Evolutionary conservation across 2,329 filamentous ascomycete genomes (phyloP).

Genomic region (Fusarium praegraminearum): DNA sequence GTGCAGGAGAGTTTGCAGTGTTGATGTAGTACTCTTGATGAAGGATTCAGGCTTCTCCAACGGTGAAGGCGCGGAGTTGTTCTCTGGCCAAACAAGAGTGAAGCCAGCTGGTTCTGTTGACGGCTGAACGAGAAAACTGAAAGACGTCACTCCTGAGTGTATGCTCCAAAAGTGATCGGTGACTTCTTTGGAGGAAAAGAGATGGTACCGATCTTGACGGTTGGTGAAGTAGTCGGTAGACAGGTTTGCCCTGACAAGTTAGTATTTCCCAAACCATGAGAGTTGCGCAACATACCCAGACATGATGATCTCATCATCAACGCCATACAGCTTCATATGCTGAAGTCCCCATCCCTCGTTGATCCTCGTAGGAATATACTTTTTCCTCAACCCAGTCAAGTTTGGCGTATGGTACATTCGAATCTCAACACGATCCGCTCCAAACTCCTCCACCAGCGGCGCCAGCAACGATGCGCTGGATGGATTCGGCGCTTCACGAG

Average conservation of each 20-base stretch:
- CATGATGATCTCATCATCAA: conserved; percentile 95
- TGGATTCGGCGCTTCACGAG: conserved; percentile 85
- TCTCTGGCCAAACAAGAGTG: conserved; percentile 76
- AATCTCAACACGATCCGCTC: conserved; percentile 85
- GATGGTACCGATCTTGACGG: conserved; percentile 92
- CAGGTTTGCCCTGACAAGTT: conserved; percentile 75
- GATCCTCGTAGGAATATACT: conserved; percentile 85
- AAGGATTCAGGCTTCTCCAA: conserved; percentile 77
- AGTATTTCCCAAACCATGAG: conserved; percentile 2
- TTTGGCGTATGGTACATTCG: conserved; percentile 99
- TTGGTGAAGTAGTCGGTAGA: conserved; percentile 97
- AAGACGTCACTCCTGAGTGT: conserved; percentile 79
- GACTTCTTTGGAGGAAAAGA: conserved; percentile 83
- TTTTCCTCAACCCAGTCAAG: conserved; percentile 86
- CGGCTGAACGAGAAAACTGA: conserved; percentile 85
- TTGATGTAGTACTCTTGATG: conserved; percentile 73
- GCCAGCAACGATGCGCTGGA: conserved; percentile 91
- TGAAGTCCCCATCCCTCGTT: conserved; percentile 99
- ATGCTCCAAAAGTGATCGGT: conserved; percentile 85
- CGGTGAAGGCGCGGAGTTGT: conserved; percentile 81
- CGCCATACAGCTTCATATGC: conserved; percentile 98
- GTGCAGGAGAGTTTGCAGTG: conserved; percentile 75
- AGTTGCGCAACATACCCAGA: conserved; percentile 71
- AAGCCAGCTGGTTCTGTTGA: conserved; percentile 68
- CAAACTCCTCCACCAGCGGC: conserved; percentile 86